Conservation (phyloP, 345 rosid species). For the Lenwebbia sp. region DNA sequence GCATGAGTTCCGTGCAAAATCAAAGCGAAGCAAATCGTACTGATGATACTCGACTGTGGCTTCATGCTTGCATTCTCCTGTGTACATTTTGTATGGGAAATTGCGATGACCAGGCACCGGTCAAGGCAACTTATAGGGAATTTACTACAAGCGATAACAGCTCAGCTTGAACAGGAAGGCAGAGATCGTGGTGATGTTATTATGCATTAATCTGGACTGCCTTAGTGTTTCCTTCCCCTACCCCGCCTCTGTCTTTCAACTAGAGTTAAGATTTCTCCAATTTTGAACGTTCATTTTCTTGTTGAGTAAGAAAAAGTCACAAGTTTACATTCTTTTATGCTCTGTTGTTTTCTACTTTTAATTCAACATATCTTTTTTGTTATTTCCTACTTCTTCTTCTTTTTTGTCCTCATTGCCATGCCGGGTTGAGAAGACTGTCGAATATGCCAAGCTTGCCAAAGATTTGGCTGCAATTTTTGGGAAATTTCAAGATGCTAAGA, state of each 20-base stretch:
- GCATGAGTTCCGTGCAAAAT: background rate
- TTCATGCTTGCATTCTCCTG: background rate
- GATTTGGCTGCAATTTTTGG: background rate
- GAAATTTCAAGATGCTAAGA: background rate
- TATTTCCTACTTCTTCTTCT: background rate
- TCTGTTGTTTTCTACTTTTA: background rate
- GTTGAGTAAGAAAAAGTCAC: background rate
- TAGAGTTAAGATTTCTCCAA: background rate
- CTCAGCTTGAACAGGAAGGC: background rate
- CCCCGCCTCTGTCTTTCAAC: background rate
- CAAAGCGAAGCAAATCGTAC: background rate
- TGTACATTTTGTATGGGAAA: background rate
- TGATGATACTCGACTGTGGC: fast-evolving
- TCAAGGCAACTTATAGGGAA: background rate
- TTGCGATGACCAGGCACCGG: background rate
- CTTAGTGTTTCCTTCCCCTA: background rate
- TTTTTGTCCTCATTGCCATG: background rate
- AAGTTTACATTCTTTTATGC: background rate
- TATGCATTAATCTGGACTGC: background rate
- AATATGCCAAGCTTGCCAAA: background rate
- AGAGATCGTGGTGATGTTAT: background rate
- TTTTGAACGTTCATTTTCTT: background rate
- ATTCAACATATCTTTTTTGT: background rate
- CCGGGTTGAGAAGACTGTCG: background rate
- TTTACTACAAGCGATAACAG: background rate